Base-by-base conservation (phyloP, 345 rosid species). In the Capsella bursapastoris region DNA sequence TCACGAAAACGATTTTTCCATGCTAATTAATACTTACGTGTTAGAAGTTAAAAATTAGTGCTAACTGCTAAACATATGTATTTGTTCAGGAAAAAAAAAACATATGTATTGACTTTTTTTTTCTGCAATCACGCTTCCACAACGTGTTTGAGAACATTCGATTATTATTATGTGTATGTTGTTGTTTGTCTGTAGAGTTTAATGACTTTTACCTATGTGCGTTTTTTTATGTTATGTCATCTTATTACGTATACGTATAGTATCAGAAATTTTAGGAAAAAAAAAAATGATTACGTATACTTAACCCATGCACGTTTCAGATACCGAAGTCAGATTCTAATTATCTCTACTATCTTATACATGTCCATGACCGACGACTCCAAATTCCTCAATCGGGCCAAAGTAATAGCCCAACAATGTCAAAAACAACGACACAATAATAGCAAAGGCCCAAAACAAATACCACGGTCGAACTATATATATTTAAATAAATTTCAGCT, bases 311-410 rank as follows among this genome's bases (percentile, higher is more conserved):
- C 16, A 53, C 58, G 7, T 53, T 28, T 32, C 28, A 9, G 3
- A 27, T 11, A 27, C 6, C 6, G 35, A 6, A 27, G 8, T 44
- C 4, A 1, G 32, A 52, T 25, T 4, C 12, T 49, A 8, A 48
- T 7, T 3, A 18, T 32, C 4, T 16, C 4, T 29, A 29, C 32
- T 31, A 5, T 31, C 34, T 8, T 8, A 56, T 4, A 9, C 74
- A 13, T 14, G 49, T 59, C 58, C 18, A 40, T 41, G 1, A 45
- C 14, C 37, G 0, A 65, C 8, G 8, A 65, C 55, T 53, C 18
- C 25, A 59, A 58, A 49, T 2, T 13, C 14, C 51, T 49, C 1
- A 37, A 16, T n/a, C 50, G 53, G 71, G 71, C 72, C 40, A 7
- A 12, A 40, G 34, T 2, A 44, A 11, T 6, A 16, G 58, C 51